Conservation (phyloP, 805 yeast species). For the Suhomyces xylopsoci region DNA sequence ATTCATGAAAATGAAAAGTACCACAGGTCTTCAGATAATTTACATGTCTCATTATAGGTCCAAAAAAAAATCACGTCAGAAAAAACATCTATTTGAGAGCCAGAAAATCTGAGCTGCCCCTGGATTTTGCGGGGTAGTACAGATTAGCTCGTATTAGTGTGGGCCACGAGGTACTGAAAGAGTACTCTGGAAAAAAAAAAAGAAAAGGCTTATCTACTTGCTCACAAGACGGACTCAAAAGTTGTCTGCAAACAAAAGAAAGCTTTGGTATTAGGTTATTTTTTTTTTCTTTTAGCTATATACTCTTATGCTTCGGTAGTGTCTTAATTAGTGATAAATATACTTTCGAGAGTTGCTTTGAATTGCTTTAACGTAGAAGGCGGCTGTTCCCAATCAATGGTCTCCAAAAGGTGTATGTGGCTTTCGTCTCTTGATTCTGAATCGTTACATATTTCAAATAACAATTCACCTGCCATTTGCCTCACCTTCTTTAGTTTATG, state of each 20-base stretch:
- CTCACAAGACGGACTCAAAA: neutral
- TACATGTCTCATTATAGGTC: conserved; percentile 18
- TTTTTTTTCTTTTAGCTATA: neutral
- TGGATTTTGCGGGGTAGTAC: neutral
- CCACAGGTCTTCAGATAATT: conserved; percentile 26
- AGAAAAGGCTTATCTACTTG: neutral
- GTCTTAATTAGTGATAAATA: conserved; percentile 5
- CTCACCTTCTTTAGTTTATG: conserved; percentile 35
- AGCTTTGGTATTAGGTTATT: neutral
- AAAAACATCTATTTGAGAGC: neutral
- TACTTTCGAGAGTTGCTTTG: conserved; percentile 4
- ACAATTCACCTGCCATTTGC: conserved; percentile 37
- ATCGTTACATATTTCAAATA: conserved; percentile 37
- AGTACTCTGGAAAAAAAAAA: neutral
- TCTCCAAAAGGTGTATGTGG: conserved; percentile 6
- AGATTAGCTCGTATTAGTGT: neutral
- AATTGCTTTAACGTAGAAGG: conserved; percentile 3
- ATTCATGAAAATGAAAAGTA: conserved; percentile 20
- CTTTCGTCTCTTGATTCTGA: neutral
- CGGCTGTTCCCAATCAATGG: conserved; percentile 14
- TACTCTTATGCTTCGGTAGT: neutral
- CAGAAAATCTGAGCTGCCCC: neutral
- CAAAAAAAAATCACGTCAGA: neutral
- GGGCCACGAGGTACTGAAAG: neutral
- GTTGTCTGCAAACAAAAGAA: neutral